These are phyloP conservation scores for Globisporangium spiculum DNA, from an alignment of 352 stramenopile species.

Conservation along the genomic window DNA sequence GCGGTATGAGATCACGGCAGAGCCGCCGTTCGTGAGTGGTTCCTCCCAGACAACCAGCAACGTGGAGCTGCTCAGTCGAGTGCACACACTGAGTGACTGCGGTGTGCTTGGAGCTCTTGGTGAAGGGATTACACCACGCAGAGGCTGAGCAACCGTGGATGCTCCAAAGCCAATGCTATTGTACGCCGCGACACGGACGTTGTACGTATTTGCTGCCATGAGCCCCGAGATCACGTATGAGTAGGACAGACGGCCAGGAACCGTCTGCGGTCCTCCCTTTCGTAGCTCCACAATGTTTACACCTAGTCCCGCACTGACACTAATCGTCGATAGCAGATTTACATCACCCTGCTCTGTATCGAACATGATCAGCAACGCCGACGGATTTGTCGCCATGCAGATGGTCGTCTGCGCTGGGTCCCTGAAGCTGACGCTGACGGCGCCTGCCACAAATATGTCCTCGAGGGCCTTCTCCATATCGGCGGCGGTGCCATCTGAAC, in stretches of 20 bases:
- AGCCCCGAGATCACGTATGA: constrained; percentile 84
- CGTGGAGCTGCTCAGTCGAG: constrained; percentile 56
- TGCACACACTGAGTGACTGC: constrained; percentile 76
- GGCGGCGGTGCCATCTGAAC: constrained; percentile 29
- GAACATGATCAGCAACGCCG: constrained; percentile 55
- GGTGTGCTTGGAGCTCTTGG: constrained; percentile 57
- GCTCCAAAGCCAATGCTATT: constrained; percentile 92
- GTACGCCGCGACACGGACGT: constrained; percentile 90
- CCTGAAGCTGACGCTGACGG: constrained; percentile 46
- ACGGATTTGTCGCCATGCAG: constrained; percentile 32
- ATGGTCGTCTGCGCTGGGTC: constrained; percentile 38
- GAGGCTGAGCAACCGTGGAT: constrained; percentile 46
- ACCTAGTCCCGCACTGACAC: constrained; percentile 8
- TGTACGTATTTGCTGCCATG: constrained; percentile 73
- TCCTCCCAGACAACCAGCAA: constrained; percentile 73
- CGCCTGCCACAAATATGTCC: constrained; percentile 51
- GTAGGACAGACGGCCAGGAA: constrained; percentile 75
- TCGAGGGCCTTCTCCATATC: constrained; percentile 57
- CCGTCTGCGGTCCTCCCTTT: constrained; percentile 54
- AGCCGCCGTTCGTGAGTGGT: constrained; percentile 80
- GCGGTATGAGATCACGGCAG: constrained; percentile 79
- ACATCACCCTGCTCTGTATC: constrained; percentile 51
- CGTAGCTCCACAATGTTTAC: constrained; percentile 31
- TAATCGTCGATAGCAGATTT: constrained; percentile 19
- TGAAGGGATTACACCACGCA: constrained; percentile 32